These are phyloP conservation scores for Clonostachys byssicola DNA, from an alignment of 2,329 filamentous ascomycete genomes.

Conservation along the genomic window DNA sequence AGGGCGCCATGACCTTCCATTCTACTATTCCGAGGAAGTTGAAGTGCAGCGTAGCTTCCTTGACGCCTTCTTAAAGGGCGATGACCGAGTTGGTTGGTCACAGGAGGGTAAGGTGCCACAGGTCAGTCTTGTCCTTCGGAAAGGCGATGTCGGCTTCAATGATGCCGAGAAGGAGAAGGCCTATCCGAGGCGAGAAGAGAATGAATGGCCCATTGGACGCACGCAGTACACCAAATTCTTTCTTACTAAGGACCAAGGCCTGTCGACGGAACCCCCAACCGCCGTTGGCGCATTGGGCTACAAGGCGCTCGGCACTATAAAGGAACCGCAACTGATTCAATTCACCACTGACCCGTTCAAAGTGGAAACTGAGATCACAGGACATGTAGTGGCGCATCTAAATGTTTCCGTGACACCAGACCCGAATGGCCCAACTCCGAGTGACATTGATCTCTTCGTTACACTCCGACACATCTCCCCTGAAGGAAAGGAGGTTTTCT, in stretches of 20 bases:
- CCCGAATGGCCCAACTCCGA: conserved; percentile 25
- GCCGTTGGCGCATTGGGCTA: conserved; percentile 42
- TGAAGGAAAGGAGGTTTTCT: conserved; percentile 51
- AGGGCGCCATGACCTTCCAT: conserved; percentile 67
- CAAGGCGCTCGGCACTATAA: conserved; percentile 49
- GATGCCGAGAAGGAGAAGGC: conserved; percentile 54
- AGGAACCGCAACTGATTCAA: conserved; percentile 45
- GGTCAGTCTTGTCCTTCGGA: conserved; percentile 57
- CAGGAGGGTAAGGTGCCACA: conserved; percentile 49
- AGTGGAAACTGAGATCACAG: conserved; percentile 65
- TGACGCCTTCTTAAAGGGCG: conserved; percentile 65
- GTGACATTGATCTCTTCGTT: conserved; percentile 60
- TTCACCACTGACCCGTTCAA: conserved; percentile 54
- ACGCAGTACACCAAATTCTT: conserved; percentile 61
- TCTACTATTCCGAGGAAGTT: conserved; percentile 67
- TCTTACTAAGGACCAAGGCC: conserved; percentile 31
- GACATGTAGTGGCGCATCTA: conserved; percentile 60
- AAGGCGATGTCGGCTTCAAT: conserved; percentile 65
- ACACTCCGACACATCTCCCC: conserved; percentile 56
- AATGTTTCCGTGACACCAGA: conserved; percentile 59
- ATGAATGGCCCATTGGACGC: conserved; percentile 62
- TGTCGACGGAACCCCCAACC: neutral
- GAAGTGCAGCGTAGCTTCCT: conserved; percentile 65
- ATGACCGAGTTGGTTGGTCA: conserved; percentile 58
- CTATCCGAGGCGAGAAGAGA: conserved; percentile 51